phyloP scores from a whole-genome alignment of 768 basidiomycete species.

The Clitopilus hobsonii region DNA sequence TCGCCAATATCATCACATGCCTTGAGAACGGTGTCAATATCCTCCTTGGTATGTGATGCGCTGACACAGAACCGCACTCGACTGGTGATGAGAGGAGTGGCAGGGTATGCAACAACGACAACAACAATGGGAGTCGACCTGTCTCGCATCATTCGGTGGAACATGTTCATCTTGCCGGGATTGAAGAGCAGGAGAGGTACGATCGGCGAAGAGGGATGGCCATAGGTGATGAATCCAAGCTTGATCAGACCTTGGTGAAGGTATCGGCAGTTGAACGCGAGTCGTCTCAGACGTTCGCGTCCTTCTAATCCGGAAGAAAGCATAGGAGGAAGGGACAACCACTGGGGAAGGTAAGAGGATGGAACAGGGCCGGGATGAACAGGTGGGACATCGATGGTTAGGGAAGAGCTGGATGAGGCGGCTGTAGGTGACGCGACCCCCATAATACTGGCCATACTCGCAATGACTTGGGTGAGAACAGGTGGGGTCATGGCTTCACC shows the following conservation, averaged over 20 bases:
- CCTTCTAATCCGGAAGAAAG: constrained; percentile 87
- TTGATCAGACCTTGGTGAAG: constrained; percentile 81
- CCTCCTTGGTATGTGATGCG: constrained; percentile 95
- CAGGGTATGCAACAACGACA: constrained; percentile 88
- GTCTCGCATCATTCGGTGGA: constrained; percentile 85
- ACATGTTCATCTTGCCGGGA: constrained; percentile 90
- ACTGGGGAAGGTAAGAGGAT: constrained; percentile 59
- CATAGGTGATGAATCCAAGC: constrained; percentile 96
- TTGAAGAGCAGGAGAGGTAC: constrained; percentile 90
- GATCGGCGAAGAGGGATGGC: constrained; percentile 87
- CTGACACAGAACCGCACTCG: constrained; percentile 94
- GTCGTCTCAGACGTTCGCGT: constrained; percentile 69
- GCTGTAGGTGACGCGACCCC: constrained; percentile 52
- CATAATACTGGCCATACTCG: constrained; percentile 97
- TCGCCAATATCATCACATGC: constrained; percentile 94
- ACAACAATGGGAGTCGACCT: constrained; percentile 78
- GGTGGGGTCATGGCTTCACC: constrained; percentile 90
- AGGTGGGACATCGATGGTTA: constrained; percentile 28
- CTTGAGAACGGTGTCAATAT: constrained; percentile 79
- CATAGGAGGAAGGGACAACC: constrained; percentile 70
- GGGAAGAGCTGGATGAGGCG: constrained; percentile 20
- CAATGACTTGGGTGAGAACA: constrained; percentile 85
- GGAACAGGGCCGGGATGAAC: constrained; percentile 69
- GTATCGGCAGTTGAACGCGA: constrained; percentile 96
- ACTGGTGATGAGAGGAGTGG: constrained; percentile 83